Base-by-base conservation (phyloP, 345 rosid species). In the Brassica nigra region DNA sequence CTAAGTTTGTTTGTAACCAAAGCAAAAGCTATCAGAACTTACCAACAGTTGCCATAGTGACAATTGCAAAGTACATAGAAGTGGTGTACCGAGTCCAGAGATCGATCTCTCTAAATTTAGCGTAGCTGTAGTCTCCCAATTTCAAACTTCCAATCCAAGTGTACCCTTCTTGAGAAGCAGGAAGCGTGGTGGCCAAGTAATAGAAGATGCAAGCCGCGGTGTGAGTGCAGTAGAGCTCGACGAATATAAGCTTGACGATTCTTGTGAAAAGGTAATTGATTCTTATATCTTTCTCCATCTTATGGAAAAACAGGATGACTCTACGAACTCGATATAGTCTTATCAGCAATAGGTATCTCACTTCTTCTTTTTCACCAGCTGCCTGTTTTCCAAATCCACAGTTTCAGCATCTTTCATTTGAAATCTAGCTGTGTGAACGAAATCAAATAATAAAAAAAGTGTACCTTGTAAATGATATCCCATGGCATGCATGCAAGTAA, bases 1-100 rank as follows among this genome's bases (percentile, higher is more conserved):
- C 8, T 49, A 49, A 5, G 57, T 49, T 49, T 49, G 57, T 4
- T 49, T 49, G 57, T 49, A 49, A 49, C 18, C 57, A 49, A 49
- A 14, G 57, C 18, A 49, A 49, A 14, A 49, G 18, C 57, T n/a
- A 49, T 49, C 20, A 54, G 20, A 10, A 54, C 79, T 81, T 86
- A 88, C 98, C 97, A 8, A 94, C 97, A 29, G 98, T 92, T 11
- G 89, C 97, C 98, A 94, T 92, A 59, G 97, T 94, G 55, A 90
- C 95, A 75, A 94, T 84, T 0, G 98, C 93, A 42, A 94, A 92
- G 74, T 94, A 92, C 34, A 92, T 87, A 11, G 98, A 92, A 7
- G 95, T 87, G 18, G 83, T 18, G 74, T 94, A 94, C 4, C 93
- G 84, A 81, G 80, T 94, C 92, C 94, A 86, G 6, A 94, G 84